These are phyloP conservation scores for Saprolegnia diclina DNA, from an alignment of 352 stramenopile genomes.

Conservation along the genomic window DNA sequence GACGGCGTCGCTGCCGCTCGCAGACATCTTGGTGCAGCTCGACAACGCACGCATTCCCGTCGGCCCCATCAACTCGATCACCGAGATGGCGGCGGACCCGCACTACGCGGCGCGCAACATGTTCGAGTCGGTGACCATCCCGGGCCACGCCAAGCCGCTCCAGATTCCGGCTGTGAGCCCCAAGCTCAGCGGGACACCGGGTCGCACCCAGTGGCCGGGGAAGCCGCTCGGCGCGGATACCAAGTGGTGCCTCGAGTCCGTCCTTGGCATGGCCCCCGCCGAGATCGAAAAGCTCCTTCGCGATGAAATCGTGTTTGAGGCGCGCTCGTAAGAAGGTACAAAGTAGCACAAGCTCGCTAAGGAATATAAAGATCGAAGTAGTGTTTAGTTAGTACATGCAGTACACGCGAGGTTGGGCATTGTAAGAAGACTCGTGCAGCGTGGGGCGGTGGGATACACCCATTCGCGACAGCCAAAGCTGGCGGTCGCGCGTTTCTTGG, in stretches of 20 bases:
- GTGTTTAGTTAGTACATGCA: too few species aligned
- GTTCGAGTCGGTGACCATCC: constrained; percentile 68
- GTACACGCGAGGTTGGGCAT: too few species aligned
- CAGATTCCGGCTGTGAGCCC: constrained; percentile 70
- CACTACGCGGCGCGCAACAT: constrained; percentile 68
- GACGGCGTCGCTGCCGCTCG: constrained; percentile 44
- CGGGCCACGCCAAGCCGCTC: constrained; percentile 29
- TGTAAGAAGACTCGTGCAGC: too few species aligned
- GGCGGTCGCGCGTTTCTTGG: too few species aligned
- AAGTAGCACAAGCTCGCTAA: too few species aligned
- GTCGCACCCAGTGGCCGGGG: constrained; percentile 54
- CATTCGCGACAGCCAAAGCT: too few species aligned
- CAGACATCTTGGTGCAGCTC: constrained; percentile 51
- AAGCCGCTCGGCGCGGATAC: constrained; percentile 70
- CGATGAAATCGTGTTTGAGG: constrained; percentile 68
- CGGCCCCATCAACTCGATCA: constrained; percentile 70
- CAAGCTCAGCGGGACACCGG: constrained; percentile 58
- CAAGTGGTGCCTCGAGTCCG: constrained; percentile 45
- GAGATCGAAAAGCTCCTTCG: constrained; percentile 52
- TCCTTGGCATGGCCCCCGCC: constrained; percentile 45
- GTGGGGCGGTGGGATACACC: too few species aligned
- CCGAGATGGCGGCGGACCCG: constrained; percentile 67
- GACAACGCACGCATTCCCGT: constrained; percentile 52
- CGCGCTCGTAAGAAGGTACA: neutral
- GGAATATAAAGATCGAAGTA: too few species aligned